These are phyloP conservation scores for Zygosaccharomyces sapae DNA, from an alignment of 1,139 yeast species.

Conservation along the genomic window DNA sequence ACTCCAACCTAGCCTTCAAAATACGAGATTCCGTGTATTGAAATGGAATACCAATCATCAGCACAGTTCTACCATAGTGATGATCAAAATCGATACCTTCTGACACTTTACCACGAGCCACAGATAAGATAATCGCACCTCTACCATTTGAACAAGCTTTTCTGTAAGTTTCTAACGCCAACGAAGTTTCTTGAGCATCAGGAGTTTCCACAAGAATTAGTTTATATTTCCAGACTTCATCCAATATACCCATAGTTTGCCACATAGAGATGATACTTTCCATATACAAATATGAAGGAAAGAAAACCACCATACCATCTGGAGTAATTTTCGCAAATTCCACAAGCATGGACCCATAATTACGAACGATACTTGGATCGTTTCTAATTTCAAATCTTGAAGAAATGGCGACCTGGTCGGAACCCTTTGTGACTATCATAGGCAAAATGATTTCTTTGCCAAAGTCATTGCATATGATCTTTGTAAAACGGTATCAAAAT, in stretches of 20 bases:
- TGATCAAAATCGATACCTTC: slow-evolving; percentile 99
- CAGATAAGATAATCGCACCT: slow-evolving; percentile 93
- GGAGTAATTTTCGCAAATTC: slow-evolving; percentile 96
- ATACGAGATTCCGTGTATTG: slow-evolving; percentile 97
- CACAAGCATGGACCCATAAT: slow-evolving; percentile 85
- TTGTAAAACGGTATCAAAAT: slow-evolving; percentile 90
- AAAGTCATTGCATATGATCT: slow-evolving; percentile 95
- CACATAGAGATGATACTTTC: slow-evolving; percentile 96
- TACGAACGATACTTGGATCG: slow-evolving; percentile 95
- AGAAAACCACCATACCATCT: slow-evolving; percentile 96
- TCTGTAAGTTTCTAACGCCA: slow-evolving; percentile 91
- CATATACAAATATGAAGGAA: slow-evolving; percentile 95
- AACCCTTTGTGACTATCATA: slow-evolving; percentile 92
- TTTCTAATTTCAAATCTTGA: slow-evolving; percentile 95
- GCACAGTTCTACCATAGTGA: slow-evolving; percentile 94
- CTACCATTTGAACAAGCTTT: slow-evolving; percentile 97
- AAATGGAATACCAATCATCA: slow-evolving; percentile 98
- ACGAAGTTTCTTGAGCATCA: slow-evolving; percentile 95
- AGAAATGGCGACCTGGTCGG: slow-evolving; percentile 94
- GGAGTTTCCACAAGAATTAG: slow-evolving; percentile 97
- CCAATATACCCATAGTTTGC: slow-evolving; percentile 97
- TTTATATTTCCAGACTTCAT: slow-evolving; percentile 97
- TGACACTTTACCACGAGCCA: slow-evolving; percentile 97
- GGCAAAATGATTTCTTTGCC: slow-evolving; percentile 92
- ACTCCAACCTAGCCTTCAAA: slow-evolving; percentile 88